Conservation (phyloP, 352 stramenopile genomes). For the Chrysophaeum taylorii region DNA sequence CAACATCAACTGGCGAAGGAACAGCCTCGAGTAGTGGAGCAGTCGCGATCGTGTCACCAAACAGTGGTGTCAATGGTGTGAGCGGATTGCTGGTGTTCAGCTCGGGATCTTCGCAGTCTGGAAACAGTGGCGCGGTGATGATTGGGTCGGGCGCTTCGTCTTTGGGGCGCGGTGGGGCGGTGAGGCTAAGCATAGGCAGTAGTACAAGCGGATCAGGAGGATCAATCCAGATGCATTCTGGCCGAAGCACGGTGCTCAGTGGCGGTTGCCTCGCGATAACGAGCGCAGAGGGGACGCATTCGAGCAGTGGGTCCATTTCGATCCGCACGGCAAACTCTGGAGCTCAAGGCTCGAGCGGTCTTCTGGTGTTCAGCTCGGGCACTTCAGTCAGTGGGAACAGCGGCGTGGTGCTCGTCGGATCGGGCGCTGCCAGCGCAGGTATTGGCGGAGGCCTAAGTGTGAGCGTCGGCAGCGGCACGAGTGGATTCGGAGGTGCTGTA, state of each 20-base stretch:
- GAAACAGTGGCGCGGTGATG: not conserved
- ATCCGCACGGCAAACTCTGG: slow-evolving; percentile 15
- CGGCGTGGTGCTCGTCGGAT: not conserved
- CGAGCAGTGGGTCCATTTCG: slow-evolving; percentile 28
- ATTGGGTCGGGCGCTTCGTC: not conserved
- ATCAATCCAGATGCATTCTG: not conserved
- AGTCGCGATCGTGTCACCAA: slow-evolving; percentile 23
- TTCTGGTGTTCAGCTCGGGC: slow-evolving; percentile 30
- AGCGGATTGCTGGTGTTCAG: slow-evolving; percentile 21
- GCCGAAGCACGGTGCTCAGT: not conserved
- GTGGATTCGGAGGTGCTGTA: not conserved
- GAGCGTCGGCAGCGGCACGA: not conserved
- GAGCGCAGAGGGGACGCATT: slow-evolving; percentile 21
- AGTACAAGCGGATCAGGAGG: not conserved
- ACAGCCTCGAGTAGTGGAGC: not conserved
- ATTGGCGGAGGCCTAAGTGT: not conserved
- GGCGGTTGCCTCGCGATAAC: not conserved
- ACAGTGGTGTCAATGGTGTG: slow-evolving; percentile 21
- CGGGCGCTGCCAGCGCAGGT: not conserved
- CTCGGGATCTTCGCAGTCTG: not conserved
- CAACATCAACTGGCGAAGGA: too few species aligned
- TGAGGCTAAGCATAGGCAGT: not conserved
- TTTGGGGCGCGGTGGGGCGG: not conserved
- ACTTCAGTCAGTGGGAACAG: not conserved
- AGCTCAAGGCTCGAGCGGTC: slow-evolving; percentile 24